phyloP scores from a whole-genome alignment of 805 yeast species.

The Saccharomycopsis malanga region DNA sequence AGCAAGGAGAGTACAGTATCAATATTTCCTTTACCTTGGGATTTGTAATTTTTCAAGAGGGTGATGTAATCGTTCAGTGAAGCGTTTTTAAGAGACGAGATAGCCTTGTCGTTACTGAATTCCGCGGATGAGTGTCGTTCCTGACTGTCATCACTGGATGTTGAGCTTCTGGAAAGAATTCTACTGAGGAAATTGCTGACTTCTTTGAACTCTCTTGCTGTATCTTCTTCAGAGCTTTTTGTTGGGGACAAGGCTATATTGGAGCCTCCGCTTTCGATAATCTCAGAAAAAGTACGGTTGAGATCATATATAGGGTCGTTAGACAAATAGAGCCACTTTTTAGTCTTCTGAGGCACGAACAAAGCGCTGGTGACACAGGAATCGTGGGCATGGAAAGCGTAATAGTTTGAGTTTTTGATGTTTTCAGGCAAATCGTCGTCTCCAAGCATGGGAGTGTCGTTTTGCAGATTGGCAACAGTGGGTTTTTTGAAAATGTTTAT shows the following conservation, averaged over 20 bases:
- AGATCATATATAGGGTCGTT: constrained; percentile 77
- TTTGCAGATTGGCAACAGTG: neutral
- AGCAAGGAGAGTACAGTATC: constrained; percentile 8
- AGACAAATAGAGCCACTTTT: constrained; percentile 57
- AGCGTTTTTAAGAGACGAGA: neutral
- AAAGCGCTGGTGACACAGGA: constrained; percentile 66
- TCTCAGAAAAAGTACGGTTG: constrained; percentile 21
- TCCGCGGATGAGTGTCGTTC: neutral
- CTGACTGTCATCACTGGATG: neutral
- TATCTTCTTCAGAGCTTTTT: constrained; percentile 17
- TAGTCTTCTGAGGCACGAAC: constrained; percentile 69
- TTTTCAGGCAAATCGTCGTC: constrained; percentile 25
- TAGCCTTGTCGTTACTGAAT: neutral
- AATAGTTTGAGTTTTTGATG: constrained; percentile 51
- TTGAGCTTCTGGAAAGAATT: constrained; percentile 1
- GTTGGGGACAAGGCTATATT: constrained; percentile 22
- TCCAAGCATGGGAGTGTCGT: constrained; percentile 24
- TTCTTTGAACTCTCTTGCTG: constrained; percentile 13
- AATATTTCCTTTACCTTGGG: neutral
- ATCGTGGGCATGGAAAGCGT: constrained; percentile 72
- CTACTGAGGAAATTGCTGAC: constrained; percentile 1
- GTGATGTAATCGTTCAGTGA: neutral
- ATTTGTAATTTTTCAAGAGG: neutral
- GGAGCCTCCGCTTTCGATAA: neutral
- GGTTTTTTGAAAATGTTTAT: constrained; percentile 17